Base-by-base conservation (phyloP, 176 grass and related monocot species). In the Echinochloa phyllopogon region DNA sequence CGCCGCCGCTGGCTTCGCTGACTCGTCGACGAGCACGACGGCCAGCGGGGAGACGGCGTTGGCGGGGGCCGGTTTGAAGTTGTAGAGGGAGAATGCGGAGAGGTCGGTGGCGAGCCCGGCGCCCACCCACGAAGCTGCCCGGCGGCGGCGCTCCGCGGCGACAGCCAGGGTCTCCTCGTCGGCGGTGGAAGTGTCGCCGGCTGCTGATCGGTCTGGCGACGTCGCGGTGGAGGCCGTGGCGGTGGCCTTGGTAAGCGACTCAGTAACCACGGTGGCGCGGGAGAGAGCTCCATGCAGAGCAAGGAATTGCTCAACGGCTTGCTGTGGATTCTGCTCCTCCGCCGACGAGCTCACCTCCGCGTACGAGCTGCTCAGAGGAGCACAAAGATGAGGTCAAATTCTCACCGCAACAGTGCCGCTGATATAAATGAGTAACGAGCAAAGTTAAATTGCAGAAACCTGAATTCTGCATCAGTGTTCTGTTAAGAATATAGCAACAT, bases 271-370 rank as follows among this genome's bases (percentile, higher is more conserved):
- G 50, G 83, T 81, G 47, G 93, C 87, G 21, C 84, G 93, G 21
- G 85, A 86, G 76, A 96, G 84, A 15, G 87, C 72, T 40, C 87
- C 90, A 40, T 96, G 89, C 27, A 99, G 81, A 56, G 89, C 60
- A n/a, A 99, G 87, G 72, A 99, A 99, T 62, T 92, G 91, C 76
- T 99, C 96, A 10, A 99, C 96, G 4, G 93, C 88, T 39, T 78
- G 88, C 74, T 91, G 93, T 4, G 96, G 96, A 17, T 95, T 93
- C 65, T 99, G 93, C 72, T 96, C 88, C 81, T 87, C 90, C 13
- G 91, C 91, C 16, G 80, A 89, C 63, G 91, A 92, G 78, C 82
- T 90, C 86, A 99, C 83, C 63, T 96, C 93, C 8, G 91, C 87
- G 29, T 96, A 98, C 29, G 85, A 84, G 85, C 96, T 98, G 88